These are phyloP conservation scores for Nannizziopsis barbatae DNA, from an alignment of 2,329 filamentous ascomycete genomes.

Conservation along the genomic window DNA sequence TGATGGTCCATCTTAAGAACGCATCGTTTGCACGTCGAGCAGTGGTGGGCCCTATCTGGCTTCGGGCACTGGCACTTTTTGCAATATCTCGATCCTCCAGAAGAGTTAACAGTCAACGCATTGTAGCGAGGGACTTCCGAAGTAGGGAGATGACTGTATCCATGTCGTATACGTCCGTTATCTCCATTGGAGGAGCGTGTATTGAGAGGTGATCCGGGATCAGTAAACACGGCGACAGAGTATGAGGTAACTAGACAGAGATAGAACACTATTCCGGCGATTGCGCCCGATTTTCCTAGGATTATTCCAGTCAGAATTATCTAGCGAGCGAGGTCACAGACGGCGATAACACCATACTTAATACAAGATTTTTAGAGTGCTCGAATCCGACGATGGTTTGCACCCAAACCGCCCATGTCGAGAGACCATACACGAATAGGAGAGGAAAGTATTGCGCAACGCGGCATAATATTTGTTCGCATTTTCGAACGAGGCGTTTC, in stretches of 20 bases:
- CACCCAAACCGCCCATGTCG: constrained; percentile 91
- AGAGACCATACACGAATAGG: constrained; percentile 74
- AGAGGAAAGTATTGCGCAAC: constrained; percentile 76
- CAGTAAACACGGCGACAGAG: constrained; percentile 83
- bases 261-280: constrained; percentile 59
- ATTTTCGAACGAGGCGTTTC: constrained; percentile 35
- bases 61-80: constrained; percentile 95
- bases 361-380: constrained; percentile 40
- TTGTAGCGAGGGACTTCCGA: constrained; percentile 52
- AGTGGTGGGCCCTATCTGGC: constrained; percentile 92
- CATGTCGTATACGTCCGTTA: constrained; percentile 23
- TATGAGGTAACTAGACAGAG: constrained; percentile 77
- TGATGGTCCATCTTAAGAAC: constrained; percentile 99
- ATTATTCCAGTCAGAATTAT: constrained; percentile 2
- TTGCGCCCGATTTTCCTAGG: constrained; percentile 27
- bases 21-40: constrained; percentile 84
- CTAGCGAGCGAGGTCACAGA: not conserved
- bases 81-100: constrained; percentile 78
- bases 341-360: constrained; percentile 25
- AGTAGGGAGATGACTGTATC: constrained; percentile 73
- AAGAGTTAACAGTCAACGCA: constrained; percentile 84
- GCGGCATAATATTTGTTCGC: constrained; percentile 75
- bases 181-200: constrained; percentile 11
- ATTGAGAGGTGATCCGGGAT: constrained; percentile 58
- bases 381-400: constrained; percentile 59